Evolutionary conservation across 225 moss, liverwort and hornwort genomes (phyloP).

Genomic region (Climacium dendroides): DNA sequence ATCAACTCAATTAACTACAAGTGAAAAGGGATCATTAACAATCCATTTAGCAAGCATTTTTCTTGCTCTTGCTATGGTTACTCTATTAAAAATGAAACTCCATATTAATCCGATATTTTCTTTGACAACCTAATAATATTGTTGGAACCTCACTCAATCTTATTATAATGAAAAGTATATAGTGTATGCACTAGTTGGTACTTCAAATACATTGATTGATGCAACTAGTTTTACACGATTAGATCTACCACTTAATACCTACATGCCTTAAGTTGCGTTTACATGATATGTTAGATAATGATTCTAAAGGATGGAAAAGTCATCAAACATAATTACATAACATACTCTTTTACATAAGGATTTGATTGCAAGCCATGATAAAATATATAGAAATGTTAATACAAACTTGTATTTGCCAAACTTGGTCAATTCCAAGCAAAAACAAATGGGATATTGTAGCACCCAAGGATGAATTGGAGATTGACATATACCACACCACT

Average conservation of each 20-base stretch:
- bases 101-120: background rate
- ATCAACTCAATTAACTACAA: too few relatives aligned
- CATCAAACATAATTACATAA: too few relatives aligned
- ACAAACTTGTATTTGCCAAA: background rate
- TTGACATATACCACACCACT: background rate
- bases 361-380: background rate
- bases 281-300: too few relatives aligned
- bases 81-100: background rate
- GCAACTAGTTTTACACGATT: background rate
- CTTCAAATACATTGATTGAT: background rate
- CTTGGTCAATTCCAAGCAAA: background rate
- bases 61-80: background rate
- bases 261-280: too few relatives aligned
- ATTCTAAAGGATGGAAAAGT: too few relatives aligned
- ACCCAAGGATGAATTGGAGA: background rate
- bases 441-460: too few relatives aligned
- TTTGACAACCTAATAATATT: background rate
- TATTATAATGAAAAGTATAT: background rate
- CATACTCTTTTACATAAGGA: accelerated
- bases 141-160: background rate
- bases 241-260: too few relatives aligned
- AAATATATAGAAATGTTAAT: background rate
- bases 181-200: background rate
- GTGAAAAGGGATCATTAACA: too few relatives aligned
- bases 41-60: background rate